Evolutionary conservation across 2,329 filamentous ascomycete species (phyloP).

Genomic region (Pezicula radicicola): DNA sequence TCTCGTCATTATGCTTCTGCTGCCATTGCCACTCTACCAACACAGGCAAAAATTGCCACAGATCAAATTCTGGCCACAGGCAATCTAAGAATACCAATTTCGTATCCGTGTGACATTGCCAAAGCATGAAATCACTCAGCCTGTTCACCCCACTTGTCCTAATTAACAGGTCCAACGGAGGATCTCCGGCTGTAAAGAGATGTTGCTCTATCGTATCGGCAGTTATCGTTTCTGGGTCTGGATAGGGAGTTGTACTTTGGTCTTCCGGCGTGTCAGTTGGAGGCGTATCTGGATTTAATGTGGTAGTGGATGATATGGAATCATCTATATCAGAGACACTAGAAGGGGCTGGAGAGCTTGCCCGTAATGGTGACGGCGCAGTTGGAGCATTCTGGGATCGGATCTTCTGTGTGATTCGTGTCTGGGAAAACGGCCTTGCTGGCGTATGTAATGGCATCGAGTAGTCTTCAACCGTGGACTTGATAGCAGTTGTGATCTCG

Average conservation of each 20-base stretch:
- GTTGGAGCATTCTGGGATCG: slow-evolving; percentile 57
- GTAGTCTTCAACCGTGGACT: slow-evolving; percentile 83
- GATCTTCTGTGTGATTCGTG: slow-evolving; percentile 83
- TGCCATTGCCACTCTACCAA: slow-evolving; percentile 84
- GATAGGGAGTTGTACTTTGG: slow-evolving; percentile 40
- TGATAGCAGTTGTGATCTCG: slow-evolving; percentile 89
- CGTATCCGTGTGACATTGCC: slow-evolving; percentile 93
- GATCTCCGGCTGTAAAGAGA: slow-evolving; percentile 82
- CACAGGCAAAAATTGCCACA: slow-evolving; percentile 91
- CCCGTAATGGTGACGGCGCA: slow-evolving; percentile 17
- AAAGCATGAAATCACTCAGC: slow-evolving; percentile 96
- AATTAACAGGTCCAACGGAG: slow-evolving; percentile 86
- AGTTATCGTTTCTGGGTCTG: slow-evolving; percentile 87
- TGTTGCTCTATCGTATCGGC: slow-evolving; percentile 77
- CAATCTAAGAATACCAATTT: slow-evolving; percentile 90
- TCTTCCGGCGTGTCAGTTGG: slow-evolving; percentile 21
- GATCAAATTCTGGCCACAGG: slow-evolving; percentile 93
- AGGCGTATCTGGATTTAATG: slow-evolving; percentile 33
- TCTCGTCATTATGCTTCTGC: slow-evolving; percentile 30
- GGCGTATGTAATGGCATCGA: slow-evolving; percentile 65
- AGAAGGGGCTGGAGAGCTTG: slow-evolving; percentile 46
- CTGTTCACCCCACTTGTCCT: slow-evolving; percentile 91
- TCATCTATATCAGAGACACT: slow-evolving; percentile 39
- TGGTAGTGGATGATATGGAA: slow-evolving; percentile 59
- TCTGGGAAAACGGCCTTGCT: slow-evolving; percentile 78